Percentiles rank a stretch among this genome's conserved stretches.
phyloP scores from a whole-genome alignment of 768 basidiomycete genomes.

The Amanita thiersii region DNA sequence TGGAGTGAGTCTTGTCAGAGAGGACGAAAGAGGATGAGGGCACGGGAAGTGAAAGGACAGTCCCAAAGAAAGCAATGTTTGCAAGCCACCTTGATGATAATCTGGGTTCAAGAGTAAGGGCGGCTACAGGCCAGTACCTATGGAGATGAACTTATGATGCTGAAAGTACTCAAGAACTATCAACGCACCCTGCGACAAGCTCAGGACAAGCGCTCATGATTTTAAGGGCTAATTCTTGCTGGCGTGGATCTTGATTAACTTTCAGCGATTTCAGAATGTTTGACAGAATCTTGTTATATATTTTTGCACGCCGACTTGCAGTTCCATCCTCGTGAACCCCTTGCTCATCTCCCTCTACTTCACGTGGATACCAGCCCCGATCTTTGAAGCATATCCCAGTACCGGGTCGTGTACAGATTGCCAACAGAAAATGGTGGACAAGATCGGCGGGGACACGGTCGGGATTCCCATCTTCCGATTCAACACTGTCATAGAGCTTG shows the following conservation, averaged over 20 bases:
- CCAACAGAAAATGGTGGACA: slow-evolving; percentile 81
- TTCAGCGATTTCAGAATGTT: slow-evolving; percentile 69
- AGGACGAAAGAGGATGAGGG: slow-evolving; percentile 59
- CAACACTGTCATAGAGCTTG: slow-evolving; percentile 63
- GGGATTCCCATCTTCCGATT: slow-evolving; percentile 35
- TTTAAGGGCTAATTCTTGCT: slow-evolving; percentile 78
- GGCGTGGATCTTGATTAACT: slow-evolving; percentile 82
- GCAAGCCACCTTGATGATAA: slow-evolving; percentile 88
- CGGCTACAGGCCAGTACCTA: slow-evolving; percentile 67
- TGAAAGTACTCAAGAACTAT: neutral
- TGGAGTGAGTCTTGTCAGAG: slow-evolving; percentile 16
- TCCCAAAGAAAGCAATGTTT: slow-evolving; percentile 77
- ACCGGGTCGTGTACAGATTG: slow-evolving; percentile 75
- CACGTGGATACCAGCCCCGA: slow-evolving; percentile 85
- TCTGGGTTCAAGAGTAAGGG: slow-evolving; percentile 75
- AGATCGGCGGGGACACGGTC: slow-evolving; percentile 69
- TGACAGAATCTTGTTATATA: slow-evolving; percentile 78
- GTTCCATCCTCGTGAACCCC: slow-evolving; percentile 19
- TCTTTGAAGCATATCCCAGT: slow-evolving; percentile 83
- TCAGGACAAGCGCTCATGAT: slow-evolving; percentile 83
- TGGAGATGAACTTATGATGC: slow-evolving; percentile 2
- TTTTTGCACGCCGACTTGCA: slow-evolving; percentile 31
- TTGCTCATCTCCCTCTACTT: slow-evolving; percentile 35
- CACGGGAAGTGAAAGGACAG: slow-evolving; percentile 69
- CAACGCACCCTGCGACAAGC: slow-evolving; percentile 60